phyloP scores from a whole-genome alignment of 345 rosid species.

The Populus nigra region DNA sequence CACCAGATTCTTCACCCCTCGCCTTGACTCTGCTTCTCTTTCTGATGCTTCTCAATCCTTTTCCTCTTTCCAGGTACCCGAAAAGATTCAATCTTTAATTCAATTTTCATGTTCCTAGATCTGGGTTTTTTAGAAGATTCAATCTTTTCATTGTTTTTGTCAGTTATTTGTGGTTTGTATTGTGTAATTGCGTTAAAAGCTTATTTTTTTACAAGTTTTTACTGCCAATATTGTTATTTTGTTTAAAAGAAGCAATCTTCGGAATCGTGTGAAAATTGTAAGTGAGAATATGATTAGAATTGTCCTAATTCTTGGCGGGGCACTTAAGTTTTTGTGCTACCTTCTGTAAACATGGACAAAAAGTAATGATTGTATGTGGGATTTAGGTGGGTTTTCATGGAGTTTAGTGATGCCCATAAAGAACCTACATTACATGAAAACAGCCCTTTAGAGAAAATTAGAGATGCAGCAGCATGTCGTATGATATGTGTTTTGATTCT shows the following conservation, averaged over 20 bases:
- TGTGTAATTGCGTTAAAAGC: not conserved
- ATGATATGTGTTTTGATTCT: not conserved
- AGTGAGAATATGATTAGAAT: not conserved
- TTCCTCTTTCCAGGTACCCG: not conserved
- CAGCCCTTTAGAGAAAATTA: not conserved
- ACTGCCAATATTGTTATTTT: not conserved
- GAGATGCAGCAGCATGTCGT: not conserved
- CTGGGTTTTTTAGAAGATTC: not conserved
- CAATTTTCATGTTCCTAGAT: not conserved
- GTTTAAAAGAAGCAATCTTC: not conserved
- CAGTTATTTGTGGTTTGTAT: not conserved
- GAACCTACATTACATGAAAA: slow-evolving; percentile 16
- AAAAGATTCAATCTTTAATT: not conserved
- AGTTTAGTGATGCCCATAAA: slow-evolving; percentile 29
- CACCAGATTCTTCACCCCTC: slow-evolving; percentile 21
- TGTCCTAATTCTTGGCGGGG: slow-evolving; percentile 40
- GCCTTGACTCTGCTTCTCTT: slow-evolving; percentile 16
- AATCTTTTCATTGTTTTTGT: not conserved
- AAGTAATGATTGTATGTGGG: slow-evolving; percentile 12
- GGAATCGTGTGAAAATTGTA: not conserved
- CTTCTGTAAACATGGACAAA: slow-evolving; percentile 41
- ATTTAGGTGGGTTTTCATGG: slow-evolving; percentile 28
- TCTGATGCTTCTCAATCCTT: not conserved
- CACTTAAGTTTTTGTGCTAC: slow-evolving; percentile 26
- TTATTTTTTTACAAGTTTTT: not conserved